Conservation (phyloP, 495 filamentous ascomycete species). For the Daldinia grandis region DNA sequence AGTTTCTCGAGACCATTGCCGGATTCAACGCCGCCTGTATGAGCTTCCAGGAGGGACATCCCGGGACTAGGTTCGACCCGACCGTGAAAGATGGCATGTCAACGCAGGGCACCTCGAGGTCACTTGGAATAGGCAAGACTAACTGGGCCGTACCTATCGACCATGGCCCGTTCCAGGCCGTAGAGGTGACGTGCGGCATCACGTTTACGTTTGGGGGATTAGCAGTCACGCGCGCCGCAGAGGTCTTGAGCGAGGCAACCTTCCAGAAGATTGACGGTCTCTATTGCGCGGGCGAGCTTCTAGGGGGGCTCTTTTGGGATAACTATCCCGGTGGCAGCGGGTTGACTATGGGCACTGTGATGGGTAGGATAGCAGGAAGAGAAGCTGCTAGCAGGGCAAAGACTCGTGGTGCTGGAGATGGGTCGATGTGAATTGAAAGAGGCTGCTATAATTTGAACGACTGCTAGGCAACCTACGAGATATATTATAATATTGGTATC, state of each 20-base stretch:
- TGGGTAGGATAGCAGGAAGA: conserved; percentile 38
- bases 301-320: conserved; percentile 68
- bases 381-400: conserved; percentile 35
- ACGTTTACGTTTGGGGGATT: conserved; percentile 74
- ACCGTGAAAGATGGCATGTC: conserved; percentile 64
- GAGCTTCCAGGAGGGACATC: conserved; percentile 49
- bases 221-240: conserved; percentile 57
- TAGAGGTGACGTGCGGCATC: conserved; percentile 66
- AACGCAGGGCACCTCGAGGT: conserved; percentile 54
- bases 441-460: no score
- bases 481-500: no score
- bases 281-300: conserved; percentile 68
- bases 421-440: not conserved
- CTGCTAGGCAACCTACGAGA: no score
- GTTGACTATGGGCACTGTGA: conserved; percentile 54
- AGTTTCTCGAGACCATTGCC: conserved; percentile 58
- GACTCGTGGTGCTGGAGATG: not conserved
- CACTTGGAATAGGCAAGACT: conserved; percentile 60
- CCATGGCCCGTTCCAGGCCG: conserved; percentile 64
- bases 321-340: conserved; percentile 73
- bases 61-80: conserved; percentile 59
- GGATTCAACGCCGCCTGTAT: conserved; percentile 64
- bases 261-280: conserved; percentile 58
- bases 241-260: conserved; percentile 56
- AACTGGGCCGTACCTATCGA: conserved; percentile 70